A percentile compares a stretch with the other conserved stretches of the same genome.
Conservation (phyloP, 345 rosid genomes). For the Conringia planisiliqua region DNA sequence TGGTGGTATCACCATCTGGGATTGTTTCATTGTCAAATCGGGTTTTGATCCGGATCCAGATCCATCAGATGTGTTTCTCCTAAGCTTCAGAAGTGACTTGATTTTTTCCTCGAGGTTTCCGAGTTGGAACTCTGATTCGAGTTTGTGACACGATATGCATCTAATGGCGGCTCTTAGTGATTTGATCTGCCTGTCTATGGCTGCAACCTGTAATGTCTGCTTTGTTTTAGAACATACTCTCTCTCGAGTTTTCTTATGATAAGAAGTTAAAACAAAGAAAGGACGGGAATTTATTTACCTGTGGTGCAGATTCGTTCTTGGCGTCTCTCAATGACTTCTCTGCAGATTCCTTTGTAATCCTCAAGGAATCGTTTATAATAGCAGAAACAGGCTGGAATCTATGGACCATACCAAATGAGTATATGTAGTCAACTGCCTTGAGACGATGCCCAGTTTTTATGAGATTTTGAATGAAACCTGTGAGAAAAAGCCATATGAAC, state of each 20-base stretch:
- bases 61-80: neutral
- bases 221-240: neutral
- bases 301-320: conserved; percentile 9
- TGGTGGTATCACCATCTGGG: neutral
- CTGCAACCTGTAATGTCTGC: conserved; percentile 17
- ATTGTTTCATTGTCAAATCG: neutral
- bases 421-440: conserved; percentile 39
- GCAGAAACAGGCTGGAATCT: conserved; percentile 31
- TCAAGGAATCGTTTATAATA: conserved; percentile 36
- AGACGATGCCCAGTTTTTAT: conserved; percentile 27
- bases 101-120: conserved; percentile 10
- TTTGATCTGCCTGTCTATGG: conserved; percentile 24
- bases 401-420: conserved; percentile 31
- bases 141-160: conserved; percentile 18
- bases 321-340: conserved; percentile 6
- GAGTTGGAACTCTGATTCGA: conserved; percentile 22
- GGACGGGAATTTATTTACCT: neutral
- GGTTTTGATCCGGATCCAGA: conserved; percentile 6
- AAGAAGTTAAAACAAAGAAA: neutral
- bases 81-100: conserved; percentile 1
- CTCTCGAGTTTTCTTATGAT: conserved; percentile 1
- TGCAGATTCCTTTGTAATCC: conserved; percentile 14
- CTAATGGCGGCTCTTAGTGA: conserved; percentile 14
- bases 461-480: conserved; percentile 32
- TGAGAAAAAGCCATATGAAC: neutral